A percentile compares a stretch with the other conserved stretches of the same genome.
Conservation (phyloP, 2,329 filamentous ascomycete genomes). For the Stenocarpella maydis region DNA sequence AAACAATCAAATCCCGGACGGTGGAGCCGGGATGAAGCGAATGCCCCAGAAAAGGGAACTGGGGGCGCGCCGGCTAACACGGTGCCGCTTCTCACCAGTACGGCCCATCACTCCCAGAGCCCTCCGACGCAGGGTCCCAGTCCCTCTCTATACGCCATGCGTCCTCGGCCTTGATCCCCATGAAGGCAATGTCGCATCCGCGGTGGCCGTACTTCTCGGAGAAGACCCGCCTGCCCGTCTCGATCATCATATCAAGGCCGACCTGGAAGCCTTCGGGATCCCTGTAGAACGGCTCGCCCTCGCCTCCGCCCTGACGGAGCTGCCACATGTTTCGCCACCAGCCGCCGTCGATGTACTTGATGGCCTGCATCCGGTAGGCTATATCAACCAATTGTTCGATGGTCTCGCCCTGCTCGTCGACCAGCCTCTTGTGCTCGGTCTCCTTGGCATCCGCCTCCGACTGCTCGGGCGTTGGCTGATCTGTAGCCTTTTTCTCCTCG, state of each 20-base stretch:
- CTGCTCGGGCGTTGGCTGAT: slow-evolving; percentile 41
- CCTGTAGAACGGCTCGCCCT: slow-evolving; percentile 63
- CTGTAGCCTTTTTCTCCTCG: slow-evolving; percentile 39
- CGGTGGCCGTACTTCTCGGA: slow-evolving; percentile 53
- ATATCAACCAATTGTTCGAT: slow-evolving; percentile 42
- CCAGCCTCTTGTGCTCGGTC: slow-evolving; percentile 46
- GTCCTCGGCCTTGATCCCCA: slow-evolving; percentile 45
- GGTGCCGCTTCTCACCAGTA: slow-evolving; percentile 33
- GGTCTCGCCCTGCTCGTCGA: slow-evolving; percentile 41
- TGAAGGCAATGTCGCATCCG: slow-evolving; percentile 44
- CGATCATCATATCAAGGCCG: slow-evolving; percentile 54
- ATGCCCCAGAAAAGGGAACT: too few relatives aligned
- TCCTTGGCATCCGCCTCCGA: slow-evolving; percentile 45
- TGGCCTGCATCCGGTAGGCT: slow-evolving; percentile 50
- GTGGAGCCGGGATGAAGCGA: background rate
- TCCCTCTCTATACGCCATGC: slow-evolving; percentile 49
- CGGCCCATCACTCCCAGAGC: slow-evolving; percentile 35
- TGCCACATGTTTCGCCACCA: slow-evolving; percentile 62
- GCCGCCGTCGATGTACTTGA: slow-evolving; percentile 51
- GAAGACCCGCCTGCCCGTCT: slow-evolving; percentile 51
- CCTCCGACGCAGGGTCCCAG: slow-evolving; percentile 42
- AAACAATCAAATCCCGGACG: slow-evolving; percentile 11
- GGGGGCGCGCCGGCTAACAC: too few relatives aligned
- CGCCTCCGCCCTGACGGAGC: slow-evolving; percentile 57
- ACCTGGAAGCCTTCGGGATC: slow-evolving; percentile 55